Base-by-base conservation (phyloP, 139 green algal species). In the Edaphochlamys debaryana region DNA sequence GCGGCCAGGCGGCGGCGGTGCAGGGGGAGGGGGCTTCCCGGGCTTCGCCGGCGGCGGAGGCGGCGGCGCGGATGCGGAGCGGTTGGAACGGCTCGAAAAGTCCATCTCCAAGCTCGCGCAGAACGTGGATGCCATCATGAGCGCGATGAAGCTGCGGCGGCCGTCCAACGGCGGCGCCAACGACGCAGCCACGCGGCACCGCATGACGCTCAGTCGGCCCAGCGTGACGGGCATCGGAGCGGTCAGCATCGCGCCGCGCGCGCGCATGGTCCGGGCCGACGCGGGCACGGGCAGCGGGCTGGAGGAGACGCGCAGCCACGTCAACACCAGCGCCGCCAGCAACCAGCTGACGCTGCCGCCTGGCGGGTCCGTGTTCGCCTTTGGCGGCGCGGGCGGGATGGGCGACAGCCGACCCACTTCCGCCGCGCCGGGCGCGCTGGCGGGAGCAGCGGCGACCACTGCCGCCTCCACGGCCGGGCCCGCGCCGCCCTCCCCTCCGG, bases 21-120 rank as follows among this genome's bases (percentile, higher is more conserved):
- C 15, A 7, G 19, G 34, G 17, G 66, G 66, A 1, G 34, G 36
- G 29, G n/a, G n/a, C n/a, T n/a, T n/a, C n/a, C n/a, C n/a, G n/a
- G n/a, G n/a, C n/a, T n/a, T n/a, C n/a, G n/a, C n/a, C n/a, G 34
- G 64, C 19, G 64, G 34, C 8, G 34, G 64, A 8, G 36, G 66
- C 37, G 37, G 37, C 34, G 66, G 40, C 0, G 8, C 20, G 23
- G 75, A 81, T n/a, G 6, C 75, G 40, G 75, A 81, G 3, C 75
- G 75, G 30, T 50, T 81, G 75, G 75, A 81, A 15, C 75, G 75
- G 40, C 17, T 81, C 32, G 75, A 81, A 40, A 60, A 60, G 9
- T n/a, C 60, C 17, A n/a, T 81, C 19, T 72, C 42, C 41, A 58
- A 58, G 2, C 29, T 81, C 22, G 13, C 30, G 2, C 20, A 4